Evolutionary conservation across 2,329 filamentous ascomycete species (phyloP), one percentile per base, ranked within the genome.

Genomic region (Zymoseptoria pseudotritici): DNA sequence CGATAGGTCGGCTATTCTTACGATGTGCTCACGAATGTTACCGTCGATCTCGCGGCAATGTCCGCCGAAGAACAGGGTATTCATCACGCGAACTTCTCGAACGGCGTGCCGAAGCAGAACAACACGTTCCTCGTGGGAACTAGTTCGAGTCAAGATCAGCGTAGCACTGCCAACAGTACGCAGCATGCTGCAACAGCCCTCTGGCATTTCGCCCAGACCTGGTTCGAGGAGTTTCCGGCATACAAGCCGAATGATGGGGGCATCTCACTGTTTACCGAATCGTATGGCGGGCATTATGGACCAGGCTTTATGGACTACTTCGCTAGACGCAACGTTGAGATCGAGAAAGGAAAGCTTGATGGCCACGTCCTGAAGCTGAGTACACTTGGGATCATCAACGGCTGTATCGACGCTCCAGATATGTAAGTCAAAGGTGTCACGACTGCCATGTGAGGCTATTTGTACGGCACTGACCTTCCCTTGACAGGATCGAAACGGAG

Each of bases 261-360:
- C 5, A 79, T 90, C 57, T 85, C 86, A 66, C 74, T 90, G 4
- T 89, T 88, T 62, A 81, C 85, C 0, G 86, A 90, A 71, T 87
- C 84, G 67, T 90, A 90, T 69, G 87, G 87, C 19, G 87, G 87
- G 51, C 80, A 82, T 65, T 69, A 69, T 22, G 69, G 71, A 17
- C 60, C 65, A 7, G 74, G 78, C 20, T 85, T 85, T 72, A 83
- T 78, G 72, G 77, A 79, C 58, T 79, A 83, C 69, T 85, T 86
- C 70, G 77, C 82, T 57, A 74, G 83, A 21, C 80, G 86, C 65
- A 86, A 85, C 62, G 69, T 78, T 55, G 74, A 77, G 58, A 84
- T 86, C 63, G 67, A 74, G 52, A 81, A 80, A 36, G 81, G 81
- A 4, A 64, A 67, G 1, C 65, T 70, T 8, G 82, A 82, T 70